These are phyloP conservation scores for Gymnopilus dilepis DNA, from an alignment of 768 basidiomycete species.

Conservation along the genomic window DNA sequence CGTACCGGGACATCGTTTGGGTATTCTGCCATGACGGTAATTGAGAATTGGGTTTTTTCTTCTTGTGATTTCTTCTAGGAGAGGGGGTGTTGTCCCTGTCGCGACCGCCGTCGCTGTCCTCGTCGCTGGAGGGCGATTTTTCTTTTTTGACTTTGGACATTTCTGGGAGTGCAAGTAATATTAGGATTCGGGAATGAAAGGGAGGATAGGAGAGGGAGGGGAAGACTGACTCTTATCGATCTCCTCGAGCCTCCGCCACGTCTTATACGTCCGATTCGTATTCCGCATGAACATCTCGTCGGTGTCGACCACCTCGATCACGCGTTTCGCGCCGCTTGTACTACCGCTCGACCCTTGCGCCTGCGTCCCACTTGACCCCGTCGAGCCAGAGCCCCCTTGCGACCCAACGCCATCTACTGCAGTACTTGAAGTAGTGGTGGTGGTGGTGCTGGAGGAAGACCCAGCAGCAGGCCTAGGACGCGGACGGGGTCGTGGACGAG, in stretches of 20 bases:
- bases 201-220: no score
- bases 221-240: slow-evolving; percentile 55
- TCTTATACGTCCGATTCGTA: slow-evolving; percentile 53
- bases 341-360: no score
- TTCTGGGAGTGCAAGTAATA: no score
- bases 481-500: slow-evolving; percentile 64
- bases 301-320: slow-evolving; percentile 51
- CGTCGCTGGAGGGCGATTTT: slow-evolving; percentile 18
- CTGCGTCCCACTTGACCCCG: no score
- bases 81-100: slow-evolving; percentile 33
- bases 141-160: slow-evolving; percentile 15
- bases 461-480: slow-evolving; percentile 54
- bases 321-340: slow-evolving; percentile 18
- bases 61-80: slow-evolving; percentile 36
- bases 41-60: slow-evolving; percentile 43
- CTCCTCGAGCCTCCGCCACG: slow-evolving; percentile 66
- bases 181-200: no score
- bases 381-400: slow-evolving; percentile 6
- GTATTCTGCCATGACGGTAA: slow-evolving; percentile 50
- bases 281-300: slow-evolving; percentile 78
- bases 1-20: slow-evolving; percentile 47
- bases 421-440: no score
- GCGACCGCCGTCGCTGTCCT: slow-evolving; percentile 23
- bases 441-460: slow-evolving; percentile 11
- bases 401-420: no score